Evolutionary conservation across 352 stramenopile species (phyloP).

Genomic region (Pythium rishiriense): DNA sequence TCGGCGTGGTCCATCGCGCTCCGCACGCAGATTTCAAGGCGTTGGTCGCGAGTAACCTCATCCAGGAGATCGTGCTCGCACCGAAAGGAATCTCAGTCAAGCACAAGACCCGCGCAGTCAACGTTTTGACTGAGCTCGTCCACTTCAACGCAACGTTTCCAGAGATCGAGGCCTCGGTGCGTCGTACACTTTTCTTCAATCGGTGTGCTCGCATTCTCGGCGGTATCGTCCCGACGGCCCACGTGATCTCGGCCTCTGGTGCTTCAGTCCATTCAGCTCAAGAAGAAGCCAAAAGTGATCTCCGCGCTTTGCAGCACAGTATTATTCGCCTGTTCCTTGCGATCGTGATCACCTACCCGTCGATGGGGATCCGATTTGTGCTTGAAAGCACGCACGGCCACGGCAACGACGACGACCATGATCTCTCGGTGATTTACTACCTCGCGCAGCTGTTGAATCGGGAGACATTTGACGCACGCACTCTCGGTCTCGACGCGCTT

Average conservation of each 20-base stretch:
- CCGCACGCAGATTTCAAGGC: slow-evolving; percentile 24
- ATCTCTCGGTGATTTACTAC: slow-evolving; percentile 67
- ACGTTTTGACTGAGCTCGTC: slow-evolving; percentile 23
- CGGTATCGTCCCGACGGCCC: neutral
- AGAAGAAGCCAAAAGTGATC: slow-evolving; percentile 19
- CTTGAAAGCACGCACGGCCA: slow-evolving; percentile 66
- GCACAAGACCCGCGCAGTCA: slow-evolving; percentile 21
- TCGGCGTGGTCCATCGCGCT: slow-evolving; percentile 9
- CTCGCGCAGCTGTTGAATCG: slow-evolving; percentile 55
- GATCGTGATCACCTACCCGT: slow-evolving; percentile 57
- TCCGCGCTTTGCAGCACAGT: slow-evolving; percentile 44
- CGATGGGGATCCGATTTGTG: slow-evolving; percentile 63
- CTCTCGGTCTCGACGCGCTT: slow-evolving; percentile 28
- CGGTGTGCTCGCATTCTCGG: slow-evolving; percentile 67
- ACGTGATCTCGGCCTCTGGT: neutral
- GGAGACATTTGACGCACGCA: slow-evolving; percentile 59
- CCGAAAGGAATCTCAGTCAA: slow-evolving; percentile 28
- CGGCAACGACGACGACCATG: slow-evolving; percentile 43
- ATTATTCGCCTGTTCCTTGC: slow-evolving; percentile 61
- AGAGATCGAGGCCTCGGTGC: slow-evolving; percentile 27
- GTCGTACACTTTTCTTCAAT: slow-evolving; percentile 59
- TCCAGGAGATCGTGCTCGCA: slow-evolving; percentile 32
- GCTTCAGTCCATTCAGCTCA: slow-evolving; percentile 13
- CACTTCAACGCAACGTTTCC: slow-evolving; percentile 25
- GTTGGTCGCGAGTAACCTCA: slow-evolving; percentile 27